Evolutionary conservation across 2,329 filamentous ascomycete genomes (phyloP), one percentile per base, ranked within the genome.

Genomic region (Penicillium fuscoglaucum): DNA sequence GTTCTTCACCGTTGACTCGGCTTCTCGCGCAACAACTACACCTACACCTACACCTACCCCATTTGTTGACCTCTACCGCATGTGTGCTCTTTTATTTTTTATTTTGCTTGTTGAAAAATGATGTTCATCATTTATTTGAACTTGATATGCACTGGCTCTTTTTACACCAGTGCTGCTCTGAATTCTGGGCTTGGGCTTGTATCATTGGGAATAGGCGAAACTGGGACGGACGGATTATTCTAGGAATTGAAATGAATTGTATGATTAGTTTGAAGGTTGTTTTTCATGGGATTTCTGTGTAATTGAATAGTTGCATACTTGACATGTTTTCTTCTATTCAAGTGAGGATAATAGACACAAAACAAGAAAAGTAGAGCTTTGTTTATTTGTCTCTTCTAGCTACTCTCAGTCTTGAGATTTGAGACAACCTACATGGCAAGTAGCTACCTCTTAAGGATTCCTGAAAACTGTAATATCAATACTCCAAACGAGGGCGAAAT

Each of bases 241-340:
- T 59, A 67, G 64, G 44, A 70, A 69, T 61, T 62, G 65, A 64
- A 59, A 72, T 65, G 67, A 66, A 70, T 58, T 71, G 70, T 71
- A 71, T 63, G 68, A 71, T 66, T 69, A 69, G 58, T 66, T 58
- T 60, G 51, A 31, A 62, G 46, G 21, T 43, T 46, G 4, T 35
- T 31, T 35, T 47, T n/a, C 26, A 21, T 6, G 9, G 9, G 2
- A 9, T 29, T 19, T 13, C 12, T 43, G 21, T 43, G 41, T 39
- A 53, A 6, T 35, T 39, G 19, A 5, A 52, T 33, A 33, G 31
- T 33, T 33, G 31, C 31, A 31, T 45, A 29, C 5, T 28, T 45
- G 0, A 29, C 4, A 29, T n/a, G 3, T 21, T 19, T 21, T 40
- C 9, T 40, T 21, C n/a, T 41, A 21, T 21, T 41, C 10, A 41